These are phyloP conservation scores for Ceratobasidium sp. DNA, from an alignment of 1,284 basidiomycete species.

Conservation along the genomic window DNA sequence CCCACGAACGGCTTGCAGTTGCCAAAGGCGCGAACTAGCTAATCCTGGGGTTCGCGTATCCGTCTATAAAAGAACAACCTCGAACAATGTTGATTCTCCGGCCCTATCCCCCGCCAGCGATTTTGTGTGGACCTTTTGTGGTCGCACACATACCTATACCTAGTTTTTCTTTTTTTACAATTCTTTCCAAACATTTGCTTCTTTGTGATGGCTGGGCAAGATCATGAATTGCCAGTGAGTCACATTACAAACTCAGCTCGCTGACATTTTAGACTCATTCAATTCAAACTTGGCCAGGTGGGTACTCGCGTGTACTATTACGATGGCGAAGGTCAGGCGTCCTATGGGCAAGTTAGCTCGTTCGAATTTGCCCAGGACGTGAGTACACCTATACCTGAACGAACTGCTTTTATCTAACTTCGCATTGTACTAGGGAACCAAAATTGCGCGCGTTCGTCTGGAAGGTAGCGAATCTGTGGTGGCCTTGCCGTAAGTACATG, in stretches of 20 bases:
- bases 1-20: conserved; percentile 6
- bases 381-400: not conserved
- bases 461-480: conserved; percentile 24
- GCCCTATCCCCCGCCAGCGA: conserved; percentile 46
- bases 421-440: conserved; percentile 20
- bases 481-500: conserved; percentile 34
- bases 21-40: not conserved
- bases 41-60: conserved; percentile 1
- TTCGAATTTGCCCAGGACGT: conserved; percentile 27
- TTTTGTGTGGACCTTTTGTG: conserved; percentile 38
- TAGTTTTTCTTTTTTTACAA: conserved; percentile 17
- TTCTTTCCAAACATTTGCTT: conserved; percentile 20
- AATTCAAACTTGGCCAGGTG: conserved; percentile 20
- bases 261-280: conserved; percentile 24
- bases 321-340: conserved; percentile 25
- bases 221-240: conserved; percentile 21
- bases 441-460: conserved; percentile 34
- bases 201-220: conserved; percentile 21
- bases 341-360: conserved; percentile 15
- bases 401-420: not conserved
- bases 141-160: conserved; percentile 33
- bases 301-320: conserved; percentile 38
- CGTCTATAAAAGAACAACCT: not conserved
- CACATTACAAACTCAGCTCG: conserved; percentile 14
- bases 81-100: conserved; percentile 23